Evolutionary conservation across 2,329 filamentous ascomycete species (phyloP), one percentile per base, ranked within the genome.

Genomic region (Cercospora citrullina): DNA sequence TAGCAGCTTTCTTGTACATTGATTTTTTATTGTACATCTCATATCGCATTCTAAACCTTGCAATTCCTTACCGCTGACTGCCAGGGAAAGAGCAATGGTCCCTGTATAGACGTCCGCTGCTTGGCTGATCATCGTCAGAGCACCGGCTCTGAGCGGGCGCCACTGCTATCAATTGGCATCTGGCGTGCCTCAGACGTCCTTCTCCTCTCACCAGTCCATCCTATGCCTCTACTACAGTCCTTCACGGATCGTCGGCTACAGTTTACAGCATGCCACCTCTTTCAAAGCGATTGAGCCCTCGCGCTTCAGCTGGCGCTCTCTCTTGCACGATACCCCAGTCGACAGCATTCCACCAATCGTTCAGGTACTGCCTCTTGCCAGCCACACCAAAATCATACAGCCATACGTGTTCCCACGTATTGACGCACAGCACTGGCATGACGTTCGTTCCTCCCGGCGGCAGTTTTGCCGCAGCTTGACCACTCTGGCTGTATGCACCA

Each of bases 391-490:
- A 97, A 79, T 98, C 93, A 65, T 87, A 86, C 79, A 98, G 82
- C 88, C 91, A 99, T 8, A 91, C 90, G 81, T 98, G 95, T 84
- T 98, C 90, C 95, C 95, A 99, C 5, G 93, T 97, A 82, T 93
- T 98, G 68, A 98, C 86, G 78, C 94, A 97, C 74, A 99, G 83
- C 69, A 98, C 84, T 12, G 94, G 94, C 66, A 88, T 84, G 36
- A 94, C 80, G 60, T 90, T 86, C 71, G 88, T 85, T 67, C 89
- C 90, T 45, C 90, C 91, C 1, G 90, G 89, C 5, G 88, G 85
- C 68, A 85, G 79, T 65, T 79, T 80, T 14, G 76, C 72, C 69
- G 73, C 77, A 59, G 75, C 73, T 68, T 71, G 69, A 16, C 73
- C 75, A 39, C 58, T 67, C 36, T 76, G 68, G 5, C 75, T 76